Conservation (phyloP, 768 basidiomycete genomes). For the Austroboletus eburneus region DNA sequence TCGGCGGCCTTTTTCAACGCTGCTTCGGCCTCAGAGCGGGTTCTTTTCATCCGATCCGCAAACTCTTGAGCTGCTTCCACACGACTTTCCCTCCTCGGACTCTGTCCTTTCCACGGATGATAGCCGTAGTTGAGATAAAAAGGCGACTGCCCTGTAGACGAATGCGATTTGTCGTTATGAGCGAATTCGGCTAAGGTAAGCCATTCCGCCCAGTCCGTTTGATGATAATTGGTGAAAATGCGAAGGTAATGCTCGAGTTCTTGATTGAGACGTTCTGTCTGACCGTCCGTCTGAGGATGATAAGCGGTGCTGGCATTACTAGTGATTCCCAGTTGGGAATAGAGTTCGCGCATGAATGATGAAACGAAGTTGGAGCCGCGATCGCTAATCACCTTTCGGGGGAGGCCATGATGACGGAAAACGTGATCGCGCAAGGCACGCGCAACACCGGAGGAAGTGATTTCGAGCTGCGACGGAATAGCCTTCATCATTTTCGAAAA, state of each 20-base stretch:
- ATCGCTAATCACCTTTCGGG: slow-evolving; percentile 25
- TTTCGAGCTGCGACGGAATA: slow-evolving; percentile 14
- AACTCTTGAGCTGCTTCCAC: slow-evolving; percentile 13
- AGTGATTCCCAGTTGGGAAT: slow-evolving; percentile 29
- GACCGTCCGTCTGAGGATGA: slow-evolving; percentile 42
- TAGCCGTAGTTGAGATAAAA: slow-evolving; percentile 8
- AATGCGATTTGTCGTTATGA: slow-evolving; percentile 31
- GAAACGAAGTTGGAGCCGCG: slow-evolving; percentile 30
- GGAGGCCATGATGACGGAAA: slow-evolving; percentile 26
- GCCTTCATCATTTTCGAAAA: slow-evolving; percentile 14
- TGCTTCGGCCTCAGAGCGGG: not conserved
- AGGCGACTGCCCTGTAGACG: slow-evolving; percentile 27
- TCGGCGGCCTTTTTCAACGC: slow-evolving; percentile 19
- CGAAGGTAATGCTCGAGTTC: slow-evolving; percentile 38
- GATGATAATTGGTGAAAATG: slow-evolving; percentile 28
- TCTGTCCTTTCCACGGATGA: slow-evolving; percentile 11
- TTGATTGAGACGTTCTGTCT: slow-evolving; percentile 40
- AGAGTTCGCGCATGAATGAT: slow-evolving; percentile 31
- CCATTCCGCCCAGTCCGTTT: slow-evolving; percentile 34
- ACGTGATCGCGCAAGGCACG: slow-evolving; percentile 17
- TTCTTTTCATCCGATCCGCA: not conserved
- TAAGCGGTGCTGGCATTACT: slow-evolving; percentile 37
- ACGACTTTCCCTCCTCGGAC: not conserved
- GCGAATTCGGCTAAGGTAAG: slow-evolving; percentile 32
- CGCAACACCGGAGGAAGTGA: slow-evolving; percentile 19